Evolutionary conservation across 805 yeast species (phyloP).

Genomic region (Metschnikowia cubensis): DNA sequence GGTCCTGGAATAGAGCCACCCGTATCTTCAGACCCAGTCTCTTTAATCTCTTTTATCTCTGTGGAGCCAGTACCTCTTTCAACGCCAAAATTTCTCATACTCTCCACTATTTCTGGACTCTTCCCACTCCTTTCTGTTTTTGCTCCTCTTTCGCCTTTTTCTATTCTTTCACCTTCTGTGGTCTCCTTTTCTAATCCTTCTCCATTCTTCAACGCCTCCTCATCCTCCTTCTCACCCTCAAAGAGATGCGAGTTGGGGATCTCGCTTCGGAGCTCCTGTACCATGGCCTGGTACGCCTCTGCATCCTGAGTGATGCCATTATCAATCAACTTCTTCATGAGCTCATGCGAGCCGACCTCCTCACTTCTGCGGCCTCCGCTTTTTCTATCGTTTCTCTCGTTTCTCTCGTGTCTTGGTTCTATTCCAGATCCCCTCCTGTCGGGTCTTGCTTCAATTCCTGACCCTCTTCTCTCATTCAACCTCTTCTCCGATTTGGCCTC

Average conservation of each 20-base stretch:
- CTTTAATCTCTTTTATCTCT: no score
- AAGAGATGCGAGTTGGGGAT: conserved; percentile 35
- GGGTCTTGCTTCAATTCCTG: background rate
- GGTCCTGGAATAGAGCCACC: background rate
- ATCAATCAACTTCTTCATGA: conserved; percentile 35
- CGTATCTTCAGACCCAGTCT: no score
- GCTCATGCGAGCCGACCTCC: conserved; percentile 16
- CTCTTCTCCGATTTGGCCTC: conserved; percentile 10
- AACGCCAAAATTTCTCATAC: no score
- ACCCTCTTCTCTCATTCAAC: background rate
- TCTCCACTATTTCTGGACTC: no score
- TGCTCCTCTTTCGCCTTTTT: no score
- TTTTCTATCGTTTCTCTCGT: background rate
- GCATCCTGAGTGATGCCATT: conserved; percentile 31
- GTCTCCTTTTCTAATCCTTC: background rate
- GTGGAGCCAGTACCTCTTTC: no score
- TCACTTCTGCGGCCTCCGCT: background rate
- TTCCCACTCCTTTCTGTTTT: no score
- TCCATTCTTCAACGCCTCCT: conserved; percentile 3
- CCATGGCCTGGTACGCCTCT: conserved; percentile 26
- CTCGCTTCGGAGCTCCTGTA: conserved; percentile 31
- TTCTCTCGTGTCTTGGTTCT: background rate
- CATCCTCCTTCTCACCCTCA: conserved; percentile 33
- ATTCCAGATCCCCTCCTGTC: background rate
- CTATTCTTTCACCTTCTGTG: no score